Percentiles rank a stretch among this genome's conserved stretches.
Evolutionary conservation across 2,329 filamentous ascomycete genomes (phyloP).

Genomic region (Aspergillus felis): DNA sequence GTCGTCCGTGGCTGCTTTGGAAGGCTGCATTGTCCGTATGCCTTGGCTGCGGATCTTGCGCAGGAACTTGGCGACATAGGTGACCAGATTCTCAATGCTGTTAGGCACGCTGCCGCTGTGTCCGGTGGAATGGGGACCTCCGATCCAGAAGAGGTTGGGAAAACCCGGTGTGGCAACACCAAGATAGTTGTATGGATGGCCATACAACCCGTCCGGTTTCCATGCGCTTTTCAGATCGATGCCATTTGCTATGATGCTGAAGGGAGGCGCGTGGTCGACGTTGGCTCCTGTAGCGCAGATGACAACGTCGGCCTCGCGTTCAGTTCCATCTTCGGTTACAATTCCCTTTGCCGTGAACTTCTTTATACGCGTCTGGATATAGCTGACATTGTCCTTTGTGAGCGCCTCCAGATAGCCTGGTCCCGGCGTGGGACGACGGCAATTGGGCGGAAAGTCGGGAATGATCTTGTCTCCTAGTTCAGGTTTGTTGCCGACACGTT

Average conservation of each 20-base stretch:
- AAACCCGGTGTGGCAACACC: constrained; percentile 62
- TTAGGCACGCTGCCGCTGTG: constrained; percentile 65
- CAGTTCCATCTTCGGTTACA: constrained; percentile 54
- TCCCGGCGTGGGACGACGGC: constrained; percentile 61
- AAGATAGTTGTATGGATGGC: constrained; percentile 65
- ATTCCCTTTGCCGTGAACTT: constrained; percentile 59
- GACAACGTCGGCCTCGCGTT: constrained; percentile 59
- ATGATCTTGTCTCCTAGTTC: constrained; percentile 54
- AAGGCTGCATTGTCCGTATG: constrained; percentile 59
- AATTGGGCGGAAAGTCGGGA: constrained; percentile 62
- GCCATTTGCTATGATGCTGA: constrained; percentile 56
- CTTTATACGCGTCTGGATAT: constrained; percentile 55
- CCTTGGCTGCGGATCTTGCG: constrained; percentile 64
- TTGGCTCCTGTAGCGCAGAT: constrained; percentile 68
- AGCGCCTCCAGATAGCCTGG: constrained; percentile 66
- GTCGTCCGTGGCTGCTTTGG: constrained; percentile 58
- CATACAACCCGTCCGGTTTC: constrained; percentile 52
- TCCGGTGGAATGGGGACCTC: constrained; percentile 58
- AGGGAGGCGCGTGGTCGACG: constrained; percentile 55
- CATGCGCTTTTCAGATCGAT: constrained; percentile 55
- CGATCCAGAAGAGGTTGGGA: constrained; percentile 64
- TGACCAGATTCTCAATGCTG: constrained; percentile 61
- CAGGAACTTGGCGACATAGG: constrained; percentile 63
- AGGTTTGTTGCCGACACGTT: constrained; percentile 52
- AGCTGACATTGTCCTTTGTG: constrained; percentile 58